Evolutionary conservation across 1,284 basidiomycete genomes (phyloP), one percentile per base, ranked within the genome.

Genomic region (Mycosarcoma maydis): DNA sequence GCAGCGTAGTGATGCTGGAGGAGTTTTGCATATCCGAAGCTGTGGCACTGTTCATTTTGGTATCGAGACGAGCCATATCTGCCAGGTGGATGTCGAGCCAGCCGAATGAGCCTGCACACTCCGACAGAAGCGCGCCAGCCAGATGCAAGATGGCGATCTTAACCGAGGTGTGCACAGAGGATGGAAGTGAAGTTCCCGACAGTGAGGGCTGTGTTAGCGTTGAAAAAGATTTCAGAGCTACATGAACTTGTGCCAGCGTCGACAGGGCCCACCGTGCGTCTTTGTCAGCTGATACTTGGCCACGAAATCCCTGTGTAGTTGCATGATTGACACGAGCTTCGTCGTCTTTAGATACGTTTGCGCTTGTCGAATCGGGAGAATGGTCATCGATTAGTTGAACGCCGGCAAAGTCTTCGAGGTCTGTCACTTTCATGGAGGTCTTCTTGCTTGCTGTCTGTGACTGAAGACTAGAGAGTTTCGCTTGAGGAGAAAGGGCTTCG

Each of bases 1-100:
- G 43, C 33, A 71, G 23, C 6, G 50, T 53, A 20, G 34, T 30
- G 27, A 65, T 27, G 29, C 47, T 50, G 13, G 52, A 46, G 10
- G 52, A 26, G 26, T 22, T 16, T 6, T 33, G 10, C 22, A 30
- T 27, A 14, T 54, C 36, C 23, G 24, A 30, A 23, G 24, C 4
- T 9, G 19, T 6, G 6, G 14, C 16, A 19, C 23, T 23, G 19
- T 30, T 47, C 13, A 22, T n/a, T 8, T 30, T 51, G 4, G 36
- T 37, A 23, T 57, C 32, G 6, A 68, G 33, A 19, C 54, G 24
- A 1, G 45, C 47, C 57, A 57, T 54, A 4, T 39, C 19, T 6
- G 19, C 16, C 0, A 70, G 42, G 29, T 61, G 67, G 1, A 20
- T n/a, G n/a, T 70, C 67, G 10, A 70, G 50, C 67, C 67, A 70